Conservation (phyloP, 192 early-diverging fungal genomes). For the Backusella psychrophila region DNA sequence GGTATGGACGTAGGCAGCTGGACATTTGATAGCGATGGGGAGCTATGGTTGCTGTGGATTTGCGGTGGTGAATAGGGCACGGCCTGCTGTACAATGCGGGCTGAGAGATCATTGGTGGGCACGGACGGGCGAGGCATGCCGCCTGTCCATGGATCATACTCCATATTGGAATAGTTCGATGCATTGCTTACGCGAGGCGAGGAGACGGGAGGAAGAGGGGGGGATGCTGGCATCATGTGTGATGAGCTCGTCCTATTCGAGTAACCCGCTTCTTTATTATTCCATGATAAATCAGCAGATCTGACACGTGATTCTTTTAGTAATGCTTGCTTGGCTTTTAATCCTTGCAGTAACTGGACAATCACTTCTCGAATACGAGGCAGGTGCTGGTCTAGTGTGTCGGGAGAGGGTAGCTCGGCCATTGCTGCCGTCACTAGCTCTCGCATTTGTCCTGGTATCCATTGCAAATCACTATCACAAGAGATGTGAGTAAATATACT, state of each 20-base stretch:
- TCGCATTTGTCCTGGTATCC: constrained; percentile 24
- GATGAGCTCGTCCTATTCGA: not conserved
- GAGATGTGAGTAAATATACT: not conserved
- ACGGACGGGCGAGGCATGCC: constrained; percentile 24
- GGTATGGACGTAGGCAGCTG: not conserved
- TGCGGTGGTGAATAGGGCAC: not conserved
- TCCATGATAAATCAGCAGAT: not conserved
- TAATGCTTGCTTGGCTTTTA: constrained; percentile 28
- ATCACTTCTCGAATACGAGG: constrained; percentile 39
- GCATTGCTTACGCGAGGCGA: not conserved
- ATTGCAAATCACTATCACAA: constrained; percentile 14
- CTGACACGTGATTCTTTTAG: constrained; percentile 5
- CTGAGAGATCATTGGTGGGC: constrained; percentile 13
- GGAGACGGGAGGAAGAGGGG: not conserved
- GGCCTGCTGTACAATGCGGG: not conserved
- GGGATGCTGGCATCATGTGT: not conserved
- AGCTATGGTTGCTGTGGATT: not conserved
- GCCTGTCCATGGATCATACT: constrained; percentile 22
- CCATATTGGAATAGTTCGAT: not conserved
- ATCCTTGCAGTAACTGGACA: constrained; percentile 33
- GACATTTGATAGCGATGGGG: not conserved
- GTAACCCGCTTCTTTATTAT: not conserved
- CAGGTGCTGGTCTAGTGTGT: constrained; percentile 30
- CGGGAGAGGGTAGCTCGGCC: constrained; percentile 18
- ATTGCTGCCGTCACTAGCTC: constrained; percentile 13